Conservation (phyloP, 768 basidiomycete genomes). For the Pleurotus cornucopiae region DNA sequence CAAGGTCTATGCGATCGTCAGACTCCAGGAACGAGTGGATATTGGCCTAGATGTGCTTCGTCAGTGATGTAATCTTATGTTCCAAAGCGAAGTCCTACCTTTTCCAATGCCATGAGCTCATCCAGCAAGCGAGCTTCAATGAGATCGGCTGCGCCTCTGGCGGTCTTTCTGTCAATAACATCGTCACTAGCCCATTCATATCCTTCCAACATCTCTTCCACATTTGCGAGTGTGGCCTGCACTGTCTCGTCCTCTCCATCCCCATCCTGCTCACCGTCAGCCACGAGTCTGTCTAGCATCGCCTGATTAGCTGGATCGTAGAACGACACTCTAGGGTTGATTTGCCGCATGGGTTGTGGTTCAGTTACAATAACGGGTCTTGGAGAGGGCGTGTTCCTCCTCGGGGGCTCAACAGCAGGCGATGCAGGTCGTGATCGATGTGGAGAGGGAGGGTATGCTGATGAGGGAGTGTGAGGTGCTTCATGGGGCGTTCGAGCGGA, state of each 20-base stretch:
- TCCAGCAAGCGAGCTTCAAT: conserved; percentile 88
- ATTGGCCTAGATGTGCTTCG: conserved; percentile 61
- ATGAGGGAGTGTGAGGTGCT: conserved; percentile 12
- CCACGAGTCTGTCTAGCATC: conserved; percentile 65
- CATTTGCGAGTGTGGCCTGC: conserved; percentile 82
- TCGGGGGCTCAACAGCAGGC: conserved; percentile 23
- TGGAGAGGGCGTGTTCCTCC: conserved; percentile 19
- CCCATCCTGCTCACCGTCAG: conserved; percentile 40
- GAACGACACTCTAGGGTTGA: conserved; percentile 73
- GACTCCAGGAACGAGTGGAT: conserved; percentile 97
- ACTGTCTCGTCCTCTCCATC: conserved; percentile 69
- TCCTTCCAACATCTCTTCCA: conserved; percentile 98
- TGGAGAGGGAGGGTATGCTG: conserved; percentile 18
- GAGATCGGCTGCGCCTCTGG: conserved; percentile 77
- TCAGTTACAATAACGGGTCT: conserved; percentile 26
- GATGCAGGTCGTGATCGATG: conserved; percentile 18
- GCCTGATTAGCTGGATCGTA: conserved; percentile 80
- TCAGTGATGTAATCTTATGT: not conserved
- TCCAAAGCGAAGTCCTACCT: conserved; percentile 43
- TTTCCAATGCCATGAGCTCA: conserved; percentile 90
- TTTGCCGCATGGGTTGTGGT: conserved; percentile 44
- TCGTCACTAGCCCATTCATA: conserved; percentile 94
- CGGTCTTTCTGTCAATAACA: conserved; percentile 59
- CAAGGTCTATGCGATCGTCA: conserved; percentile 84
- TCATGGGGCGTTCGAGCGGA: conserved; percentile 12